Evolutionary conservation across 2,329 filamentous ascomycete species (phyloP).

Genomic region (Nigrograna mackinnonii): DNA sequence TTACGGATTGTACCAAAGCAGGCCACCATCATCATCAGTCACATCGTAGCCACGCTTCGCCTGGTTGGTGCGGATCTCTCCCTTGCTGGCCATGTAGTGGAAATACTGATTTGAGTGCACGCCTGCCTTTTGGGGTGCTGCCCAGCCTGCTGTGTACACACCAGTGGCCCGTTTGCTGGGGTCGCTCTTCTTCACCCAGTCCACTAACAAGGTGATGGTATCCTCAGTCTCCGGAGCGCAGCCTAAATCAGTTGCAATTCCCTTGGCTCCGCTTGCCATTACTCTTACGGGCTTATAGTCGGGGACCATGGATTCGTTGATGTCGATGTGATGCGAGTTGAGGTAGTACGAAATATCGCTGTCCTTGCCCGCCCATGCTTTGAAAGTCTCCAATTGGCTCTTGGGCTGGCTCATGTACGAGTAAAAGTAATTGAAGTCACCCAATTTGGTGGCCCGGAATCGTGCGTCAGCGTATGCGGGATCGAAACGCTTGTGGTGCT

Average conservation of each 20-base stretch:
- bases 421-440: constrained; percentile 99
- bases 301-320: constrained; percentile 89
- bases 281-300: constrained; percentile 80
- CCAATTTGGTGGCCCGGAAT: constrained; percentile 73
- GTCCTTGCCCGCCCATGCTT: constrained; percentile 88
- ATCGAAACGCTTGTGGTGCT: constrained; percentile 97
- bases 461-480: constrained; percentile 89
- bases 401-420: constrained; percentile 84
- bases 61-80: constrained; percentile 89
- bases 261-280: constrained; percentile 75
- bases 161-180: constrained; percentile 75
- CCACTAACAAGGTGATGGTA: constrained; percentile 87
- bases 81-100: constrained; percentile 84
- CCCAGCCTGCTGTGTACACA: constrained; percentile 95
- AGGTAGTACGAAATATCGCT: constrained; percentile 96
- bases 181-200: constrained; percentile 78
- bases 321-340: constrained; percentile 92
- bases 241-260: constrained; percentile 76
- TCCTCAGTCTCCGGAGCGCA: constrained; percentile 85
- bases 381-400: constrained; percentile 90
- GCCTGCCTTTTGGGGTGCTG: constrained; percentile 86
- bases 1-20: constrained; percentile 86
- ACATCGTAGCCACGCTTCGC: constrained; percentile 94
- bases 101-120: constrained; percentile 99
- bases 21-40: constrained; percentile 72